These are phyloP conservation scores for Xenoacremonium recifei DNA, from an alignment of 2,329 filamentous ascomycete species.

Conservation along the genomic window DNA sequence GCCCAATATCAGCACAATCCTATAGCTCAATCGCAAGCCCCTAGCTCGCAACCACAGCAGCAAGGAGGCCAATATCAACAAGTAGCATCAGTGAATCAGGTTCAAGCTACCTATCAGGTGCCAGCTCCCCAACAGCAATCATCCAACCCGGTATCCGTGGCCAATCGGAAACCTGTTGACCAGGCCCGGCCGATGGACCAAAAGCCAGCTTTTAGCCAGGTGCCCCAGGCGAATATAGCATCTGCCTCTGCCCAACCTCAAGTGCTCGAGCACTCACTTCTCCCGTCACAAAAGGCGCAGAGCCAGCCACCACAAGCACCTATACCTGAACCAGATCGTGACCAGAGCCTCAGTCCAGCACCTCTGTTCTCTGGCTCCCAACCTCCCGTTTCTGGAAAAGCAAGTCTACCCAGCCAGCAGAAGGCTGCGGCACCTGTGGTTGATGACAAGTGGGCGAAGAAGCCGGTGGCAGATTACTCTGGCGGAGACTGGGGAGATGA, in stretches of 20 bases:
- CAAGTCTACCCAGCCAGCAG: conserved; percentile 5
- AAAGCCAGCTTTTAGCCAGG: not conserved
- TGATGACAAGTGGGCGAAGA: conserved; percentile 21
- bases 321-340: not conserved
- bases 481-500: conserved; percentile 28
- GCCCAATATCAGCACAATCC: not conserved
- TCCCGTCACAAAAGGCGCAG: conserved; percentile 10
- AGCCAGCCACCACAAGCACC: conserved; percentile 1
- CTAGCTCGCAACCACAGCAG: not conserved
- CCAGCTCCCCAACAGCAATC: no score
- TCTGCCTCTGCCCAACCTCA: not conserved
- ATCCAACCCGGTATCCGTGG: no score
- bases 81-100: not conserved
- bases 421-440: conserved; percentile 3
- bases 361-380: conserved; percentile 6
- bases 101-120: no score
- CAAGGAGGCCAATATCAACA: not conserved
- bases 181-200: not conserved
- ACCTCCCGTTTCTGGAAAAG: conserved; percentile 4
- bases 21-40: not conserved
- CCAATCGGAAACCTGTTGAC: no score
- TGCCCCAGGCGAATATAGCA: not conserved
- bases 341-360: conserved; percentile 3
- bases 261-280: not conserved
- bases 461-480: conserved; percentile 25